Percentiles rank a stretch among this genome's conserved stretches.
These are phyloP conservation scores for Candida endomychidarum DNA, from an alignment of 805 yeast species.

Conservation along the genomic window DNA sequence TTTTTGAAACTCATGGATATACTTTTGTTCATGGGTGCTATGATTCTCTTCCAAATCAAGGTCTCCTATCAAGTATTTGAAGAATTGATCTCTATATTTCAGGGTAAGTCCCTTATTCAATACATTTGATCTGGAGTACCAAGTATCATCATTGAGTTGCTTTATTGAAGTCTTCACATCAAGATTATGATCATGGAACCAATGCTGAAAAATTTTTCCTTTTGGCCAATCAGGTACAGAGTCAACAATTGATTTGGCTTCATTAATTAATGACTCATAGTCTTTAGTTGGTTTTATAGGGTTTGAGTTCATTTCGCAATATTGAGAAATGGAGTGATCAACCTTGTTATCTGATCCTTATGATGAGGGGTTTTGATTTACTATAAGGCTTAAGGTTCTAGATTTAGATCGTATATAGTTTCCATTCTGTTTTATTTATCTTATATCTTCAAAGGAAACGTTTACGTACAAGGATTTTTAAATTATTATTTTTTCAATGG, in stretches of 20 bases:
- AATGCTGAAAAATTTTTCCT: constrained; percentile 7
- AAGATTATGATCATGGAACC: neutral
- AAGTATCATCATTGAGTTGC: constrained; percentile 11
- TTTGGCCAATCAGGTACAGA: constrained; percentile 10
- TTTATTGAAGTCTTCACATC: constrained; percentile 4
- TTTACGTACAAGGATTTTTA: too few species aligned
- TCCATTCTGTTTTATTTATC: too few species aligned
- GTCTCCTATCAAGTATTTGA: constrained; percentile 18
- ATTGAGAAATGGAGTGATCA: too few species aligned
- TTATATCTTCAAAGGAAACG: too few species aligned
- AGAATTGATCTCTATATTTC: constrained; percentile 10
- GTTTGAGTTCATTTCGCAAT: constrained; percentile 2
- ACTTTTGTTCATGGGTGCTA: constrained; percentile 36
- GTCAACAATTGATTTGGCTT: constrained; percentile 8
- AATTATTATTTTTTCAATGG: too few species aligned
- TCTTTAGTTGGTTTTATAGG: constrained; percentile 6
- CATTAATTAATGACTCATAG: neutral
- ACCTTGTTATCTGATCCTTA: too few species aligned
- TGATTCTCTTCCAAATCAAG: constrained; percentile 20
- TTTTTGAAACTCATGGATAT: constrained; percentile 33
- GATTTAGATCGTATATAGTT: too few species aligned
- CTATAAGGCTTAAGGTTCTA: too few species aligned
- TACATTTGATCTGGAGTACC: constrained; percentile 19
- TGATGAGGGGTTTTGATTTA: too few species aligned
- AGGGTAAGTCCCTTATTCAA: constrained; percentile 9